Conservation (phyloP, 805 yeast genomes). For the Lachancea meyersii region DNA sequence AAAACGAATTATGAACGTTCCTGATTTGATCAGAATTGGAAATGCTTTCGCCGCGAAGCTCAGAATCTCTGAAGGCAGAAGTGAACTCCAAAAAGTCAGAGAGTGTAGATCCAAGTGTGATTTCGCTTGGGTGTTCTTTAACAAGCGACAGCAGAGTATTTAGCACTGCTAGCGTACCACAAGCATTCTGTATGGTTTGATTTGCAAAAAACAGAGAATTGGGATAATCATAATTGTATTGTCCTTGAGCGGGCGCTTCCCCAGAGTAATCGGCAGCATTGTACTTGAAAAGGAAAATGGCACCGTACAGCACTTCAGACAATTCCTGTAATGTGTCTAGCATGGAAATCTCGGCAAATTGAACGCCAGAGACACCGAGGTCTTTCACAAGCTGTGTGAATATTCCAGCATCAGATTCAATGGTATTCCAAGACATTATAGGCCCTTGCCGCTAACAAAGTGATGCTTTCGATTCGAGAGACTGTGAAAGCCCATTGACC, state of each 20-base stretch:
- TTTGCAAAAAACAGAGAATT: conserved; percentile 49
- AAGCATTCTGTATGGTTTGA: conserved; percentile 61
- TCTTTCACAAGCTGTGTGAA: conserved; percentile 57
- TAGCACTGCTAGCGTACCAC: conserved; percentile 69
- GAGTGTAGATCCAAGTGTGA: conserved; percentile 47
- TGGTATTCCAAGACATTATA: conserved; percentile 47
- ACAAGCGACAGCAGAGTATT: conserved; percentile 39
- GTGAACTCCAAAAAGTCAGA: conserved; percentile 45
- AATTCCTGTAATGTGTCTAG: conserved; percentile 47
- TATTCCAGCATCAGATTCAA: conserved; percentile 62
- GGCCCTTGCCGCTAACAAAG: background rate
- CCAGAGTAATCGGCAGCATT: conserved; percentile 25
- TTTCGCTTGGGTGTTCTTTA: conserved; percentile 33
- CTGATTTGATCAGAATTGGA: conserved; percentile 54
- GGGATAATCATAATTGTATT: conserved; percentile 33
- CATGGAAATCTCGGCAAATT: conserved; percentile 42
- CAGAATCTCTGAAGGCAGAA: conserved; percentile 44
- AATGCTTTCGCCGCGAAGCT: conserved; percentile 53
- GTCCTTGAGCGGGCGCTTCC: conserved; percentile 42
- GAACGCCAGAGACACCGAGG: conserved; percentile 46
- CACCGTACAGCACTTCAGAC: conserved; percentile 44
- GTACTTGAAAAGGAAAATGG: conserved; percentile 58
- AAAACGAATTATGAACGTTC: conserved; percentile 54
- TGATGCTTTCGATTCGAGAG: background rate
- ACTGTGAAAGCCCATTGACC: background rate